Conservation (phyloP, 306 rosid genomes). For the Elaeagnus macrophylla region DNA sequence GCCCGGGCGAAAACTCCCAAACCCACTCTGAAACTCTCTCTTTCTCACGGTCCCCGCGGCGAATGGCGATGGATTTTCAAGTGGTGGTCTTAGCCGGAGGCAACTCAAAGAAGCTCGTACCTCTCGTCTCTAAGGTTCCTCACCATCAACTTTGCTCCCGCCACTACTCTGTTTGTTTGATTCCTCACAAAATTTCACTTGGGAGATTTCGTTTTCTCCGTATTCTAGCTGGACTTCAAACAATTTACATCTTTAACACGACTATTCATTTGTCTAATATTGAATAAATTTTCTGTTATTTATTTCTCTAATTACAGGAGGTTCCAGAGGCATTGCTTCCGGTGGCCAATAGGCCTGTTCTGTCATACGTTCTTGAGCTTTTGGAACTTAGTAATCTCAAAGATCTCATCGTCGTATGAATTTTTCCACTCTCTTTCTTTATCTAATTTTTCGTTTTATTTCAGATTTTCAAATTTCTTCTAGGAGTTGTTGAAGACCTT, state of each 20-base stretch:
- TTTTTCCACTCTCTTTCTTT: constrained; percentile 2
- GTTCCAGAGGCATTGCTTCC: constrained; percentile 90
- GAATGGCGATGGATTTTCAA: constrained; percentile 66
- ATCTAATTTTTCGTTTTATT: not conserved
- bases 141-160: not conserved
- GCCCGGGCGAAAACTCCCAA: not conserved
- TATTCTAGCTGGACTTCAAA: constrained; percentile 3
- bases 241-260: not conserved
- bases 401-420: constrained; percentile 76
- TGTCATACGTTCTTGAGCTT: constrained; percentile 79
- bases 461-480: not conserved
- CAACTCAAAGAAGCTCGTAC: constrained; percentile 68
- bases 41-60: not conserved
- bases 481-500: not conserved
- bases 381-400: constrained; percentile 79
- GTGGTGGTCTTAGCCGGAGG: constrained; percentile 96
- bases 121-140: constrained; percentile 77
- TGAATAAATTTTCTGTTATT: not conserved
- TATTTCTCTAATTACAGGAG: constrained; percentile 41
- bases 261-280: not conserved
- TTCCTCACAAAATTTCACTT: not conserved
- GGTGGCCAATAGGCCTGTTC: constrained; percentile 79
- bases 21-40: constrained; percentile 1
- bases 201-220: not conserved
- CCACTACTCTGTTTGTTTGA: not conserved